These are phyloP conservation scores for Neurospora sp. DNA, from an alignment of 495 filamentous ascomycete genomes.

Conservation along the genomic window DNA sequence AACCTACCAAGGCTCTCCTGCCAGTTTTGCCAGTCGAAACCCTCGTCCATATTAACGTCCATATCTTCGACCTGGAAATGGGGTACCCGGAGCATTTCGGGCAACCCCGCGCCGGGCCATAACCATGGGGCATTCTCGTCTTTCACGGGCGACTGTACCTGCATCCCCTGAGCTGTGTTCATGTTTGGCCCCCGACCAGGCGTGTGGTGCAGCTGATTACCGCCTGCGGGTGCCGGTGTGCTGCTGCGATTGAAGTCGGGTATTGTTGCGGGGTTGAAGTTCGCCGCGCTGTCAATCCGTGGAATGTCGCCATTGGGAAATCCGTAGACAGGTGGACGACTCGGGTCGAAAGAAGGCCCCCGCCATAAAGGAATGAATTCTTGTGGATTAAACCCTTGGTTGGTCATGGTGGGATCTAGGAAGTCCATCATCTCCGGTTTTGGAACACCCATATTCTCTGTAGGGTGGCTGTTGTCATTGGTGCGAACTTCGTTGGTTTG, in stretches of 20 bases:
- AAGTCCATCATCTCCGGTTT: constrained; percentile 18
- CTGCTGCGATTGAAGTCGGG: background rate
- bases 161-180: background rate
- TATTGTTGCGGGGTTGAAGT: constrained; percentile 2
- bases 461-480: background rate
- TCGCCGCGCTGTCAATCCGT: background rate
- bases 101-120: constrained; percentile 22
- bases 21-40: constrained; percentile 40
- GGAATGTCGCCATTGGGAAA: constrained; percentile 3
- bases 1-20: constrained; percentile 28
- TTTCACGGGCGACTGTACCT: constrained; percentile 1
- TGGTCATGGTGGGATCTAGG: constrained; percentile 25
- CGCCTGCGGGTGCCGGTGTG: constrained; percentile 2
- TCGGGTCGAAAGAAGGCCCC: background rate
- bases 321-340: constrained; percentile 1
- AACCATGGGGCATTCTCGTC: constrained; percentile 34
- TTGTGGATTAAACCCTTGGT: constrained; percentile 20
- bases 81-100: constrained; percentile 8
- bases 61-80: constrained; percentile 23
- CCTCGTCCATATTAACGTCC: constrained; percentile 32
- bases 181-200: background rate
- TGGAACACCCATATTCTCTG: background rate
- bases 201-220: background rate
- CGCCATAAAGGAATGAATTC: constrained; percentile 11
- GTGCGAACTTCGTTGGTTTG: background rate